Conservation (phyloP, 805 yeast genomes). For the Teunomyces cretensis region DNA sequence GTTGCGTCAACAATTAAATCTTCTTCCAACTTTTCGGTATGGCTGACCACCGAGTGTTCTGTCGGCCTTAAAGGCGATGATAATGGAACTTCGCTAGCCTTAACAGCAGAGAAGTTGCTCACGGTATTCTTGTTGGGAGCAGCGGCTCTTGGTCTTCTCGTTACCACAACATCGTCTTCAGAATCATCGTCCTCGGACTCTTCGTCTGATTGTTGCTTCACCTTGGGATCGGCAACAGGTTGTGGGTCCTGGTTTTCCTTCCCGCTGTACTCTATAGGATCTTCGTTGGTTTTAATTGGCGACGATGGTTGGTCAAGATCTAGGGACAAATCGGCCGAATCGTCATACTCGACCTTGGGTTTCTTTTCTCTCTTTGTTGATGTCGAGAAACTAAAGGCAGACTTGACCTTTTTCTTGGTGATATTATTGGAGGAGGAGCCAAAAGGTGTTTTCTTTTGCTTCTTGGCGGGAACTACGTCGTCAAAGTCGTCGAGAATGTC, state of each 20-base stretch:
- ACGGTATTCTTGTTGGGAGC: constrained; percentile 39
- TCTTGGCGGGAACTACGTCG: constrained; percentile 19
- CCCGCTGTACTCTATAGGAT: neutral
- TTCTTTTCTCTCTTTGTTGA: constrained; percentile 19
- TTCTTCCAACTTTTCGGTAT: constrained; percentile 36
- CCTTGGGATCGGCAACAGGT: neutral
- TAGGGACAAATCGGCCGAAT: constrained; percentile 14
- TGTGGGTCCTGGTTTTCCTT: constrained; percentile 15
- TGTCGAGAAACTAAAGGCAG: constrained; percentile 26
- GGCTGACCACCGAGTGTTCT: constrained; percentile 17
- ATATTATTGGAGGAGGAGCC: constrained; percentile 10
- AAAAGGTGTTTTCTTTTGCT: constrained; percentile 14
- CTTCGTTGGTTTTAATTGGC: constrained; percentile 27
- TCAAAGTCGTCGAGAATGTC: constrained; percentile 60
- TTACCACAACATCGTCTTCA: constrained; percentile 58
- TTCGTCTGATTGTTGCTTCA: constrained; percentile 9
- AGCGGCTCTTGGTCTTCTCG: constrained; percentile 51
- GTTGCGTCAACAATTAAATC: constrained; percentile 16
- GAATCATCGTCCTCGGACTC: constrained; percentile 42
- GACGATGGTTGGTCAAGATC: constrained; percentile 33
- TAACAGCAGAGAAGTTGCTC: constrained; percentile 40
- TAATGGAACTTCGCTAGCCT: constrained; percentile 24
- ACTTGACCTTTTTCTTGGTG: constrained; percentile 21
- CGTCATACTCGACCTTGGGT: constrained; percentile 24
- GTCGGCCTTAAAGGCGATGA: constrained; percentile 19